Evolutionary conservation across 75 land plant species (phyloP).

Genomic region (Pinus taeda): DNA sequence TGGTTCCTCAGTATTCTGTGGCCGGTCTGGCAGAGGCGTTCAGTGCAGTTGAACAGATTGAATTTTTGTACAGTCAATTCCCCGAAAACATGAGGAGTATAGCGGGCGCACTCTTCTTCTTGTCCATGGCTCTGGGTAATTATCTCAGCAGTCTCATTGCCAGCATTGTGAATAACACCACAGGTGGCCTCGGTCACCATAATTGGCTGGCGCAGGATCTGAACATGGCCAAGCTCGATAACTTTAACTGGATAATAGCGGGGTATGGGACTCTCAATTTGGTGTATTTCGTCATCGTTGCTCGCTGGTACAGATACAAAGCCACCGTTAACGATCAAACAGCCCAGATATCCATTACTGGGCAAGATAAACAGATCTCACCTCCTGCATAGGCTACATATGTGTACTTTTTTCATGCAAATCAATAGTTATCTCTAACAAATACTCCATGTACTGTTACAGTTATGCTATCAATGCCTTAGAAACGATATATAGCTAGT

Average conservation of each 20-base stretch:
- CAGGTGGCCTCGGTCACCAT: slow-evolving; percentile 19
- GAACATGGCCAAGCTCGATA: slow-evolving; percentile 44
- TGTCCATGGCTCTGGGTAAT: slow-evolving; percentile 42
- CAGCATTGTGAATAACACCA: slow-evolving; percentile 38
- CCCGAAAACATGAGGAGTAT: slow-evolving; percentile 16
- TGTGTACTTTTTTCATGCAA: too few relatives aligned
- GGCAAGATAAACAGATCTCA: too few relatives aligned
- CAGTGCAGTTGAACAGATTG: too few relatives aligned
- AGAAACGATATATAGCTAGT: too few relatives aligned
- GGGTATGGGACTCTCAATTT: slow-evolving; percentile 34
- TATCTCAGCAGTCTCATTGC: slow-evolving; percentile 58
- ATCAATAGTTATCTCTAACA: too few relatives aligned
- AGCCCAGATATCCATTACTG: too few relatives aligned
- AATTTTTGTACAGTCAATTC: too few relatives aligned
- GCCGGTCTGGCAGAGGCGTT: too few relatives aligned
- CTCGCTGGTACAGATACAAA: slow-evolving; percentile 56
- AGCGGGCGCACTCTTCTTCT: slow-evolving; percentile 48
- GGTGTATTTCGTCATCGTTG: slow-evolving; percentile 34
- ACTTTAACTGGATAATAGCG: slow-evolving; percentile 49
- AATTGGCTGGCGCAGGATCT: slow-evolving; percentile 52
- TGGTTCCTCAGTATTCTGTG: too few relatives aligned
- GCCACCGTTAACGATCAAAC: not conserved
- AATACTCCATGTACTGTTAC: too few relatives aligned
- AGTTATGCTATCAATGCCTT: too few relatives aligned
- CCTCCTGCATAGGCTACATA: too few relatives aligned